phyloP scores from a whole-genome alignment of 1,284 basidiomycete genomes.

The Cutaneotrichosporon arboriforme region DNA sequence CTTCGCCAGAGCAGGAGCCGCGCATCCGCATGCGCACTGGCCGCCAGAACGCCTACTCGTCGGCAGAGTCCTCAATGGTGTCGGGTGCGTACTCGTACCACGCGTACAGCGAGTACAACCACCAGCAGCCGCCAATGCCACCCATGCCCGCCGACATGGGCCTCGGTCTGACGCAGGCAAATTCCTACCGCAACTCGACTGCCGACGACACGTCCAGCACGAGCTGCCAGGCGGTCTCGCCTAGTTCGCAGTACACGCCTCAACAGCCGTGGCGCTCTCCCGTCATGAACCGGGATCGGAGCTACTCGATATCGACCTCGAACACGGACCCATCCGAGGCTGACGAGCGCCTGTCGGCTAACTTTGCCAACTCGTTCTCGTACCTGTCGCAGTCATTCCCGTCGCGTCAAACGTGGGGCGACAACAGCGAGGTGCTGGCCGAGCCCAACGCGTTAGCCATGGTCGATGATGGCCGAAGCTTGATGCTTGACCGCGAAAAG shows the following conservation, averaged over 20 bases:
- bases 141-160: constrained; percentile 16
- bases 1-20: constrained; percentile 24
- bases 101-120: constrained; percentile 29
- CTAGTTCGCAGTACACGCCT: constrained; percentile 1
- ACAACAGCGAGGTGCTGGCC: constrained; percentile 2
- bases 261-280: constrained; percentile 16
- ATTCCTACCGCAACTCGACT: not conserved
- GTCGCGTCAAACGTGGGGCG: constrained; percentile 23
- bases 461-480: constrained; percentile 41
- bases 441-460: constrained; percentile 38
- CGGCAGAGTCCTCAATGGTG: constrained; percentile 42
- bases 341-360: constrained; percentile 6
- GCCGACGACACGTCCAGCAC: not conserved
- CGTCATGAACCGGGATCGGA: constrained; percentile 25
- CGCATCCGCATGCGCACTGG: constrained; percentile 34
- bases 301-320: constrained; percentile 33
- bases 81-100: constrained; percentile 38
- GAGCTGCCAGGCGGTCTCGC: constrained; percentile 6
- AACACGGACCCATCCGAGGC: constrained; percentile 5
- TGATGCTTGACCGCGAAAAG: constrained; percentile 33
- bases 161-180: constrained; percentile 7
- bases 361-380: constrained; percentile 15
- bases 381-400: constrained; percentile 12
- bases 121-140: constrained; percentile 37
- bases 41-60: constrained; percentile 40